Conservation (phyloP, 371 early-diverging fungal genomes). For the Lichtheimia ornata region DNA sequence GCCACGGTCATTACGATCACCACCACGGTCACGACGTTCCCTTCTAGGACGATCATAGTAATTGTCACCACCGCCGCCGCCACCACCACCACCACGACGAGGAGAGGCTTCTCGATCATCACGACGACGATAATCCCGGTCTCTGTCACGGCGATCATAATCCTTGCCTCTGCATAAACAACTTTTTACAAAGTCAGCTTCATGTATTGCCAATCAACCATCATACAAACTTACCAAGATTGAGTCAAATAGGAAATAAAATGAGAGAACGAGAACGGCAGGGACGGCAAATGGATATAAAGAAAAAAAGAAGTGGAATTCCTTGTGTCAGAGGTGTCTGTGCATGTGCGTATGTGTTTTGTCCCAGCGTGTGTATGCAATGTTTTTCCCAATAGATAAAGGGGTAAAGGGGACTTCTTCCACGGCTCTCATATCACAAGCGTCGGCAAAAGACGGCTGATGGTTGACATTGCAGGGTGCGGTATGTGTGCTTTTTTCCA, state of each 20-base stretch:
- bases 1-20: constrained; percentile 17
- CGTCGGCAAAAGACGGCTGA: not conserved
- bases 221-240: not conserved
- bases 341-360: not conserved
- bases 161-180: constrained; percentile 13
- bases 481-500: too few relatives aligned
- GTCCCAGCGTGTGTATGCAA: not conserved
- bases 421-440: not conserved
- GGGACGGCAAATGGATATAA: constrained; percentile 3
- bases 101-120: constrained; percentile 14
- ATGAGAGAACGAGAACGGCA: not conserved
- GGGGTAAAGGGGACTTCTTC: not conserved
- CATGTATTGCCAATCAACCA: not conserved
- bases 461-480: not conserved
- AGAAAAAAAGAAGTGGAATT: constrained; percentile 14
- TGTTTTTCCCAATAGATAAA: not conserved
- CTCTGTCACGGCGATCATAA: constrained; percentile 20
- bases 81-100: constrained; percentile 6
- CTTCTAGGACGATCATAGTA: constrained; percentile 8
- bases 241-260: not conserved
- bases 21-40: constrained; percentile 5
- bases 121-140: constrained; percentile 13
- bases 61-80: constrained; percentile 2
- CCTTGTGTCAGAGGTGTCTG: constrained; percentile 13
- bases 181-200: too few relatives aligned